Conservation (phyloP, 2,329 filamentous ascomycete species). For the Mollisia scopiformis region DNA sequence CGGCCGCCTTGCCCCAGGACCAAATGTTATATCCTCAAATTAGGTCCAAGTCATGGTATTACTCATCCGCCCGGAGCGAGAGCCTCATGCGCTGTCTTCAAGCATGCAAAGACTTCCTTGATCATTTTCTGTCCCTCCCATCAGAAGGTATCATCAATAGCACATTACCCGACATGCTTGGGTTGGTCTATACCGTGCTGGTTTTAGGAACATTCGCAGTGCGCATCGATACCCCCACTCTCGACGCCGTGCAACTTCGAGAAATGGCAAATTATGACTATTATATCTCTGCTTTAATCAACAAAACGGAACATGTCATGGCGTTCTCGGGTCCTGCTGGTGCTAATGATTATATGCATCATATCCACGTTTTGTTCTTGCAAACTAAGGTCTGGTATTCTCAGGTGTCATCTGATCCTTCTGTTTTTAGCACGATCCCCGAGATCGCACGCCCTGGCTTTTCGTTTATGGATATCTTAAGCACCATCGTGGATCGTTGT, state of each 20-base stretch:
- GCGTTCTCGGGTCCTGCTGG: neutral
- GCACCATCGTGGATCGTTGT: constrained; percentile 14
- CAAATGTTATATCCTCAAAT: neutral
- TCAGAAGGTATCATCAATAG: neutral
- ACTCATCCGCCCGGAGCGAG: constrained; percentile 21
- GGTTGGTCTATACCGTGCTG: constrained; percentile 24
- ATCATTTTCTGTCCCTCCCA: constrained; percentile 19
- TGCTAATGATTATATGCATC: constrained; percentile 13
- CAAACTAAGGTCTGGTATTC: constrained; percentile 18
- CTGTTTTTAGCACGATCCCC: constrained; percentile 27
- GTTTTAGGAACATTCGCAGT: constrained; percentile 24
- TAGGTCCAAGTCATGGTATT: constrained; percentile 22
- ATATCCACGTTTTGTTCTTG: constrained; percentile 14
- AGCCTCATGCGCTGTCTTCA: constrained; percentile 22
- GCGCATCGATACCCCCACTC: constrained; percentile 6
- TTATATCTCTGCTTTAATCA: constrained; percentile 23
- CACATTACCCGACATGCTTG: constrained; percentile 18
- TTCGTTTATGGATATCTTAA: constrained; percentile 16
- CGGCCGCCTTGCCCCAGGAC: constrained; percentile 3
- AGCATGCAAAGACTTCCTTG: constrained; percentile 25
- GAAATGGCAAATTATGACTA: constrained; percentile 20
- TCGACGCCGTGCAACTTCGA: constrained; percentile 12
- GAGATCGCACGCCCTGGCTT: constrained; percentile 41
- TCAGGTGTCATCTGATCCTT: constrained; percentile 6
- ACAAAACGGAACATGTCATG: constrained; percentile 7